A percentile compares a stretch with the other conserved stretches of the same genome.
Evolutionary conservation across 331 rosid genomes (phyloP).

Genomic region (Quercus lobata): DNA sequence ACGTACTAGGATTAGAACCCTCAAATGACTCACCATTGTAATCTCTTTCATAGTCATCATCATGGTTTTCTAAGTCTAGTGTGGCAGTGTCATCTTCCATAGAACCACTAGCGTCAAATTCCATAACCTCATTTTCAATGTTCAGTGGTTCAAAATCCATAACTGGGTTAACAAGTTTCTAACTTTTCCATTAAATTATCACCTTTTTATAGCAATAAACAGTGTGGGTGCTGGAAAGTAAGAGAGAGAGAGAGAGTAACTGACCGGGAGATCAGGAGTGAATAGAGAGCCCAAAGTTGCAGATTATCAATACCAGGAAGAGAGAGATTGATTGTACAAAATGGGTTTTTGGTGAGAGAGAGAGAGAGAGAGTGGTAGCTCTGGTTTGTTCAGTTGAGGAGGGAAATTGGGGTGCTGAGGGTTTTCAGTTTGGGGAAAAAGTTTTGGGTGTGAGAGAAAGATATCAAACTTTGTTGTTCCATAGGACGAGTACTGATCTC

Average conservation of each 20-base stretch:
- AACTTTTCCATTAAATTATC: neutral
- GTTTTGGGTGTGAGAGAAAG: neutral
- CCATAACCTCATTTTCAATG: constrained; percentile 14
- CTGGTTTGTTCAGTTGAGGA: neutral
- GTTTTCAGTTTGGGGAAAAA: neutral
- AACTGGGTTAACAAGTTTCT: neutral
- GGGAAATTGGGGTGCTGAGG: neutral
- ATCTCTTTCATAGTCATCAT: neutral
- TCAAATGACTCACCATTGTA: constrained; percentile 13
- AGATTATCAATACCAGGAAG: neutral
- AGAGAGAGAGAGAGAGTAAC: neutral
- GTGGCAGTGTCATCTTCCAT: neutral
- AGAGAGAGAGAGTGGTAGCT: neutral
- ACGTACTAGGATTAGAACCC: constrained; percentile 3
- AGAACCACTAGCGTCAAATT: constrained; percentile 16
- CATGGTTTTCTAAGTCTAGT: constrained; percentile 4
- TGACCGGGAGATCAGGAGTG: constrained; percentile 3
- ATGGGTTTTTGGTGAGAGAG: neutral
- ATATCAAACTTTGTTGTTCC: neutral
- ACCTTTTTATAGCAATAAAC: neutral
- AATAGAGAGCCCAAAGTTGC: neutral
- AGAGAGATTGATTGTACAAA: neutral
- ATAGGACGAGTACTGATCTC: neutral
- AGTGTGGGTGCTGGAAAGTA: neutral
- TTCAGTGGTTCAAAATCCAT: constrained; percentile 29